These are phyloP conservation scores for Penicillium ochrochloron DNA, from an alignment of 495 filamentous ascomycete species.

Conservation along the genomic window DNA sequence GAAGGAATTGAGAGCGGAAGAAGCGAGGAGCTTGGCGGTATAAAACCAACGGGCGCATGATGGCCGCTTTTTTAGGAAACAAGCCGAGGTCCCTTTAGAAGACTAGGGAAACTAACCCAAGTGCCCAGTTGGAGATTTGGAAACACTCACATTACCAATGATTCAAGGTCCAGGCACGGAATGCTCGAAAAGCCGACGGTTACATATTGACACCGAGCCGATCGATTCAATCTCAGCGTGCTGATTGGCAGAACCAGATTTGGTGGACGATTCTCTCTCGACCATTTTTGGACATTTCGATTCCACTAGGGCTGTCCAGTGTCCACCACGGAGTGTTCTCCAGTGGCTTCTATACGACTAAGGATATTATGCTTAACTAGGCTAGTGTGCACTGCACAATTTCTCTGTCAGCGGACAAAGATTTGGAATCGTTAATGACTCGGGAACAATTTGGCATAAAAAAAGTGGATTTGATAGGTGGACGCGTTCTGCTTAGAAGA, in stretches of 20 bases:
- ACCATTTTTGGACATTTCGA: neutral
- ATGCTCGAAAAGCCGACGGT: slow-evolving; percentile 10
- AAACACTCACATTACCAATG: slow-evolving; percentile 21
- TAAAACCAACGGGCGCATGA: slow-evolving; percentile 17
- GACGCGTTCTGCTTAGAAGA: slow-evolving; percentile 19
- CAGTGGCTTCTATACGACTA: neutral
- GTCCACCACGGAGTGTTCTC: neutral
- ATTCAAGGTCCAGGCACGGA: slow-evolving; percentile 22
- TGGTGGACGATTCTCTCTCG: neutral
- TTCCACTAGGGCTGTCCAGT: slow-evolving; percentile 1
- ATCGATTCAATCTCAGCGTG: neutral
- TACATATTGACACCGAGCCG: slow-evolving; percentile 9
- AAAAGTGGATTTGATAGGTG: slow-evolving; percentile 7
- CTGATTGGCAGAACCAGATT: neutral
- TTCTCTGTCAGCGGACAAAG: slow-evolving; percentile 3
- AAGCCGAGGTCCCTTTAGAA: slow-evolving; percentile 18
- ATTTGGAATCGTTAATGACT: slow-evolving; percentile 7
- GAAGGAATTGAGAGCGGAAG: neutral
- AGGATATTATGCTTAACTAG: slow-evolving; percentile 21
- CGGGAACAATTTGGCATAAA: slow-evolving; percentile 10
- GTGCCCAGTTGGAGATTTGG: neutral
- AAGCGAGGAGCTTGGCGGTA: slow-evolving; percentile 11
- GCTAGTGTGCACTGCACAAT: slow-evolving; percentile 9
- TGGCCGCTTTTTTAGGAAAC: slow-evolving; percentile 18
- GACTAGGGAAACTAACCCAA: neutral